These are phyloP conservation scores for Trichoderma breve DNA, from an alignment of 2,329 filamentous ascomycete species.

Conservation along the genomic window DNA sequence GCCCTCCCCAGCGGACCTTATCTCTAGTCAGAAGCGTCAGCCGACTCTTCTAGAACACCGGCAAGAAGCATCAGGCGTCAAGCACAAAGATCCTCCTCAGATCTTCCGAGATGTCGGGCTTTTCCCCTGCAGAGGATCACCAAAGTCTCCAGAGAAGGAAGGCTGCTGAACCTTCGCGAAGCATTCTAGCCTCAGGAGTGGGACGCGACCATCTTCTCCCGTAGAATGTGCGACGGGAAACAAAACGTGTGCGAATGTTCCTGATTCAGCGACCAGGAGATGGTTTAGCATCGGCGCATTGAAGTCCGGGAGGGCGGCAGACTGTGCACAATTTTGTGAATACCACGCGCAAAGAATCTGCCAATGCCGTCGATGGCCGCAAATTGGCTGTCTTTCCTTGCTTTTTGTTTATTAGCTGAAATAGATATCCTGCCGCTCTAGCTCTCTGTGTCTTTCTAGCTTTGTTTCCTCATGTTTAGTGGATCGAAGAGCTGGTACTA, in stretches of 20 bases:
- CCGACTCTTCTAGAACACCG: constrained; percentile 28
- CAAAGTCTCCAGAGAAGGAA: neutral
- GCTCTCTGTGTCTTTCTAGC: neutral
- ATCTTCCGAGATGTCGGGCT: constrained; percentile 4
- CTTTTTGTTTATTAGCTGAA: constrained; percentile 5
- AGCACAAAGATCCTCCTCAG: constrained; percentile 18
- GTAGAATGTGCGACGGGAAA: neutral
- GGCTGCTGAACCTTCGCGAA: constrained; percentile 11
- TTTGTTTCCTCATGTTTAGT: neutral
- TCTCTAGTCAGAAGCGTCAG: constrained; percentile 2
- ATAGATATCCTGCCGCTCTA: neutral
- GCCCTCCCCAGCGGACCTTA: neutral
- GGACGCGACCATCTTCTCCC: neutral
- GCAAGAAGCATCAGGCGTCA: constrained; percentile 23
- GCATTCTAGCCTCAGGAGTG: constrained; percentile 1
- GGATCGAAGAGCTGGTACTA: neutral
- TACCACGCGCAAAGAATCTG: neutral
- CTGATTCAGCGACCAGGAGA: neutral
- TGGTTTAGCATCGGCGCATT: neutral
- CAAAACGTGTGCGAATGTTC: neutral
- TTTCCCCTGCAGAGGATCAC: constrained; percentile 5
- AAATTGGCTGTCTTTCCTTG: neutral
- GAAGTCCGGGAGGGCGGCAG: neutral
- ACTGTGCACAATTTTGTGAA: neutral
- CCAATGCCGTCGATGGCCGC: neutral